A percentile compares a stretch with the other conserved stretches of the same genome.
Evolutionary conservation across 805 yeast genomes (phyloP).

Genomic region (Gaillardinia entomophila): DNA sequence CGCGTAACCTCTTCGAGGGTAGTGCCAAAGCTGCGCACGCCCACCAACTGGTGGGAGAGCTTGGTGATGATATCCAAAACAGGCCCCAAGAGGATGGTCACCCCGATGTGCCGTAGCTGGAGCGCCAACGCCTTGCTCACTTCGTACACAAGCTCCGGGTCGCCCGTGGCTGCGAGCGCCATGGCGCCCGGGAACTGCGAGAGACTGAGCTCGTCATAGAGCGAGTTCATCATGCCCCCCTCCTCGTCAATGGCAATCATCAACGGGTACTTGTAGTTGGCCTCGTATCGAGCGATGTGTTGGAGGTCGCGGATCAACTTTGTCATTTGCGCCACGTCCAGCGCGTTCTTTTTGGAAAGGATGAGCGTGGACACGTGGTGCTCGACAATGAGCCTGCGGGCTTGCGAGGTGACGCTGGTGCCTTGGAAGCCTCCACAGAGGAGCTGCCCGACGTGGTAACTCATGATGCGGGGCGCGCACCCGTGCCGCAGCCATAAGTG

Average conservation of each 20-base stretch:
- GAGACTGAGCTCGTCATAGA: slow-evolving; percentile 45
- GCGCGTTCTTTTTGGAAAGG: slow-evolving; percentile 46
- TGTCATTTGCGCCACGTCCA: slow-evolving; percentile 43
- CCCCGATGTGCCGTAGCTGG: slow-evolving; percentile 51
- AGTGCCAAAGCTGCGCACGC: slow-evolving; percentile 57
- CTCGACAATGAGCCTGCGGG: slow-evolving; percentile 43
- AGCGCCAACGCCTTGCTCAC: slow-evolving; percentile 49
- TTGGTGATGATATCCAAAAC: slow-evolving; percentile 57
- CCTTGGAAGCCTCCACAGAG: slow-evolving; percentile 59
- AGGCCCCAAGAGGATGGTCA: slow-evolving; percentile 54
- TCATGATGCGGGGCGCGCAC: slow-evolving; percentile 12
- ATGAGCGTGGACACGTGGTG: slow-evolving; percentile 50
- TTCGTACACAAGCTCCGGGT: slow-evolving; percentile 42
- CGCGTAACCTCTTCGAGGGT: slow-evolving; percentile 54
- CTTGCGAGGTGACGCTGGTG: slow-evolving; percentile 46
- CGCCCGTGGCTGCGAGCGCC: slow-evolving; percentile 55
- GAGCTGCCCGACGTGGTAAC: slow-evolving; percentile 40
- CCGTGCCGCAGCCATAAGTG: too few species aligned
- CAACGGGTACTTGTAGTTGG: slow-evolving; percentile 47
- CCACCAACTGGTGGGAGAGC: slow-evolving; percentile 50
- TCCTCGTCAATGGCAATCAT: slow-evolving; percentile 58
- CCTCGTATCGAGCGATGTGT: slow-evolving; percentile 42
- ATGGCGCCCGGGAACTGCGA: slow-evolving; percentile 62
- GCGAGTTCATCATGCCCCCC: slow-evolving; percentile 57
- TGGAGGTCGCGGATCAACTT: slow-evolving; percentile 49